These are phyloP conservation scores for Coemansia sp. DNA, from an alignment of 192 early-diverging fungal species.

Conservation along the genomic window DNA sequence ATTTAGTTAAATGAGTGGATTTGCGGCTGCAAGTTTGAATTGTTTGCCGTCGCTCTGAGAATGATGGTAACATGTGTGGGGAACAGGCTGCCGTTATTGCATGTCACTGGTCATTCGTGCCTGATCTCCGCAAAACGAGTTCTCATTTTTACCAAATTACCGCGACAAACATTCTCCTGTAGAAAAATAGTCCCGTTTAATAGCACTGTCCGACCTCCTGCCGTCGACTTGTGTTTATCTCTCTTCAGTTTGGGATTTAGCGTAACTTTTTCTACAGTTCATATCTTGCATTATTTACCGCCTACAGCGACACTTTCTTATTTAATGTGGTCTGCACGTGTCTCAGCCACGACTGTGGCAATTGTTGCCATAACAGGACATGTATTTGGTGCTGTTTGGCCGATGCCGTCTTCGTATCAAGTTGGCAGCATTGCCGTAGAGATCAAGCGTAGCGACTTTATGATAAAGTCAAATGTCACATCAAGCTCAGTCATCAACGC, in stretches of 20 bases:
- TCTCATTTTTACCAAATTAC: background rate
- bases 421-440: slow-evolving; percentile 56
- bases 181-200: background rate
- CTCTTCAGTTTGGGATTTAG: background rate
- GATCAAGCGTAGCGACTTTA: slow-evolving; percentile 56
- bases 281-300: background rate
- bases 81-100: background rate
- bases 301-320: background rate
- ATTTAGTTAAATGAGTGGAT: background rate
- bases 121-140: slow-evolving; percentile 1
- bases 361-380: background rate
- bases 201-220: background rate
- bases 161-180: slow-evolving; percentile 15
- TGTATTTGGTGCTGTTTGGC: slow-evolving; percentile 28
- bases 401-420: slow-evolving; percentile 27
- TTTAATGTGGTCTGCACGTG: slow-evolving; percentile 12
- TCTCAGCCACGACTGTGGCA: slow-evolving; percentile 1
- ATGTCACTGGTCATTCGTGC: background rate
- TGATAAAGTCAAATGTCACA: slow-evolving; percentile 63
- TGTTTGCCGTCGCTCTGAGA: background rate
- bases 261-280: background rate
- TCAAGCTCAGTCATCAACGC: slow-evolving; percentile 59
- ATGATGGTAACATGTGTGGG: slow-evolving; percentile 3
- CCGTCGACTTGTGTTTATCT: background rate
- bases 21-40: background rate